Base-by-base conservation (phyloP, 768 basidiomycete species). In the Tephrocybe sp. region DNA sequence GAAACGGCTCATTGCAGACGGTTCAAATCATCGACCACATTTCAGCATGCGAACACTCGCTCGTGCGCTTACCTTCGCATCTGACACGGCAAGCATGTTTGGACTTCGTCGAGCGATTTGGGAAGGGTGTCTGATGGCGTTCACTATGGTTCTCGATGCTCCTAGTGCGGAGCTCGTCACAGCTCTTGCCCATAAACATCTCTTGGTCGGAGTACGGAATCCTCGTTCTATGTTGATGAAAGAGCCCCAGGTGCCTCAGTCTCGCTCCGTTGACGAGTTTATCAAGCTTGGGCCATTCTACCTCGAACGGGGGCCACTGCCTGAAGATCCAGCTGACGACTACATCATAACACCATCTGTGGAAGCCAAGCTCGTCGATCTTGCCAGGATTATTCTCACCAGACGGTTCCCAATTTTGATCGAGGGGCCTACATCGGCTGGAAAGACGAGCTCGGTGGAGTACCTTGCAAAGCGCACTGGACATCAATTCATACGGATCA, bases 121-220 rank as follows among this genome's bases (percentile, higher is more conserved):
- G 91, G 97, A 98, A 66, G 96, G 97, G 1, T 96, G 90, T 64
- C 63, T 98, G 49, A 98, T 99, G 97, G 87, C 92, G 0, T 99
- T 98, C 66, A 97, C 93, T 5, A 98, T 97, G 93, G 84, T 88
- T 5, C 77, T 99, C 40, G 92, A 97, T 60, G 70, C 69, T 0
- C 69, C 77, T 13, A 93, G 93, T 59, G 80, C 83, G 1, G 75
- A 78, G 52, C 59, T 80, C 21, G 92, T 93, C 16, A 79, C 75
- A 2, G 65, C 69, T 6, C 72, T 96, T 15, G 88, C 89, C 6
- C 84, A 87, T 55, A 84, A 83, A 57, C 81, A 93, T 66, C 71
- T 99, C 12, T 76, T 98, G 24, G 73, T 79, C 3, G 85, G 87
- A 8, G 85, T 94, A 11, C 82, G 86, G 42, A 98, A 98, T 63